These are phyloP conservation scores for Rhizoclosmatium globosum DNA, from an alignment of 192 early-diverging fungal genomes.

Conservation along the genomic window DNA sequence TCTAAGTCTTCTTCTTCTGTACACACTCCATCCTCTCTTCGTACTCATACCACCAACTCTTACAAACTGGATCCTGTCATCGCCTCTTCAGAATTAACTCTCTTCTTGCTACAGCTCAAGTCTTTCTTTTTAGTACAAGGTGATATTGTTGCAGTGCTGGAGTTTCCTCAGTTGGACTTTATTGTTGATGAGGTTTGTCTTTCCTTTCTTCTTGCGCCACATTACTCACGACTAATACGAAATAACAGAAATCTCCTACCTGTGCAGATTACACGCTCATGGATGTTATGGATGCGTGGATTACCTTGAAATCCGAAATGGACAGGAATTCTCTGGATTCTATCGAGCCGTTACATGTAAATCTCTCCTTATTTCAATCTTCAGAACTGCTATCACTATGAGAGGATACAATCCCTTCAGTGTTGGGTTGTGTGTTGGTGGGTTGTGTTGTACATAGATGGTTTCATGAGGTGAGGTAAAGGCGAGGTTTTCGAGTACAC, in stretches of 20 bases:
- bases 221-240: too few species aligned
- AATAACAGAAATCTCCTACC: too few species aligned
- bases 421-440: too few species aligned
- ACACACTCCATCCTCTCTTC: too few species aligned
- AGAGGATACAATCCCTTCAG: too few species aligned
- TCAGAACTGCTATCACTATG: too few species aligned
- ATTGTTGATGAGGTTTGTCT: background rate
- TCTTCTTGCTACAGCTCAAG: constrained; percentile 1
- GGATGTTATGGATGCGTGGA: background rate
- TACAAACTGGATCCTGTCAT: background rate
- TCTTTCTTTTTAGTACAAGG: background rate
- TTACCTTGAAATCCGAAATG: background rate
- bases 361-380: background rate
- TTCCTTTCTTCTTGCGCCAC: background rate
- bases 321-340: background rate
- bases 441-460: too few species aligned
- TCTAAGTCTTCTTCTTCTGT: background rate
- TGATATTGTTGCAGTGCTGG: background rate
- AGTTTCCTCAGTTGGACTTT: constrained; percentile 2
- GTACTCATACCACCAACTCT: background rate
- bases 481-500: too few species aligned
- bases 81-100: background rate
- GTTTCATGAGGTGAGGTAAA: too few species aligned
- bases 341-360: background rate
- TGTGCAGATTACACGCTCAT: background rate